phyloP scores from a whole-genome alignment of 345 rosid genomes.

The Toxicodendron radicans region DNA sequence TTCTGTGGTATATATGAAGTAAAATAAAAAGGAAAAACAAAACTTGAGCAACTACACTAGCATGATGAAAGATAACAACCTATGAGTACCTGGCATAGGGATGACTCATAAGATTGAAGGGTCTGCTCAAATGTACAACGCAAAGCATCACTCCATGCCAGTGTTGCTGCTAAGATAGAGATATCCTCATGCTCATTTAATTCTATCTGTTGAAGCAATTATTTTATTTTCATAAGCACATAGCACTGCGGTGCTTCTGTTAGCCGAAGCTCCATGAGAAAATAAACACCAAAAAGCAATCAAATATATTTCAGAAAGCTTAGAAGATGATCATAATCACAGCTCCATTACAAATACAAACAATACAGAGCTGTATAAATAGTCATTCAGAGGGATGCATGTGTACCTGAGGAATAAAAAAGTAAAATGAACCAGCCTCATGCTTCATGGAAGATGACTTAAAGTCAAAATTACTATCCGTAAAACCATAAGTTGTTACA shows the following conservation, averaged over 20 bases:
- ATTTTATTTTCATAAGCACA: conserved; percentile 5
- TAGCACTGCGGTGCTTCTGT: conserved; percentile 2
- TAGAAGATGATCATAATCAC: conserved; percentile 3
- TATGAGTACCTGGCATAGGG: conserved; percentile 57
- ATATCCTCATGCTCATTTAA: conserved; percentile 60
- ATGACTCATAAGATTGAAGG: conserved; percentile 55
- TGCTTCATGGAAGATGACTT: conserved; percentile 48
- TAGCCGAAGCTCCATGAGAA: conserved; percentile 14
- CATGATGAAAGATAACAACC: conserved; percentile 6
- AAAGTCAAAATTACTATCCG: conserved; percentile 47
- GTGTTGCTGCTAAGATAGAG: conserved; percentile 68
- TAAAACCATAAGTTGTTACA: conserved; percentile 70
- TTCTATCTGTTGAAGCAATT: conserved; percentile 63
- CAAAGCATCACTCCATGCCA: conserved; percentile 70
- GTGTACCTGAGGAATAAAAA: conserved; percentile 81
- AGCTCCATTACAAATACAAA: background rate
- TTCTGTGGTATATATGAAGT: background rate
- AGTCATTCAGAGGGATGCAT: conserved; percentile 16
- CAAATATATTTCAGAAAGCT: background rate
- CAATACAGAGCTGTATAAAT: background rate
- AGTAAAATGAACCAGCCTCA: conserved; percentile 67
- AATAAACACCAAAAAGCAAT: conserved; percentile 10
- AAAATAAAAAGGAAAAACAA: background rate
- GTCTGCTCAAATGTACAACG: conserved; percentile 56
- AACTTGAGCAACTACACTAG: background rate